Conservation (phyloP, 2,329 filamentous ascomycete species). For the Monilinia vaccinii-corymbosi region DNA sequence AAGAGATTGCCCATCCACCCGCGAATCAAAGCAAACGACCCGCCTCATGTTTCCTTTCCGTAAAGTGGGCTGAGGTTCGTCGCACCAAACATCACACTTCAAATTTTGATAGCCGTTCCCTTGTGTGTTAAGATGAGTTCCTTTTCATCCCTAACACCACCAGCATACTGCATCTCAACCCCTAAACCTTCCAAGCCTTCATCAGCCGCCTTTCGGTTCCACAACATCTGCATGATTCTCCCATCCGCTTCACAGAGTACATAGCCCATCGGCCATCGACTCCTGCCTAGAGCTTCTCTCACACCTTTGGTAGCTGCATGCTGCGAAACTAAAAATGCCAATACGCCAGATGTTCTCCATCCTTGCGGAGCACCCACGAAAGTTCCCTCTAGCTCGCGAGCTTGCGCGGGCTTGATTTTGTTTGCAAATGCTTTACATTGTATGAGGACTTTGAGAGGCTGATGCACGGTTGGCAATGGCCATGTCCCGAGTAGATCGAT, state of each 20-base stretch:
- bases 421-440: constrained; percentile 61
- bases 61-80: background rate
- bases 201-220: constrained; percentile 57
- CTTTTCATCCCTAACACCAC: constrained; percentile 26
- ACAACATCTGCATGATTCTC: constrained; percentile 56
- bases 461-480: constrained; percentile 41
- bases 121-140: constrained; percentile 44
- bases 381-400: constrained; percentile 74
- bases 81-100: constrained; percentile 2
- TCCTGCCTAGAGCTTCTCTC: constrained; percentile 58
- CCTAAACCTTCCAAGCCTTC: constrained; percentile 52
- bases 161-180: constrained; percentile 38
- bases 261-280: constrained; percentile 63
- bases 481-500: constrained; percentile 69
- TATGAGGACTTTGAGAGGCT: constrained; percentile 39
- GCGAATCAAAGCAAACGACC: background rate
- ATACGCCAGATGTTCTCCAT: constrained; percentile 52
- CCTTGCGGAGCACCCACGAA: constrained; percentile 64
- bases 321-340: constrained; percentile 64
- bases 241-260: constrained; percentile 52
- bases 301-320: constrained; percentile 70
- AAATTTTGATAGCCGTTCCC: constrained; percentile 31
- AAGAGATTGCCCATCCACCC: background rate
- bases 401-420: constrained; percentile 44
- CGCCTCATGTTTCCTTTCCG: background rate